Evolutionary conservation across 2,329 filamentous ascomycete species (phyloP).

Genomic region (Nakataea oryzae): DNA sequence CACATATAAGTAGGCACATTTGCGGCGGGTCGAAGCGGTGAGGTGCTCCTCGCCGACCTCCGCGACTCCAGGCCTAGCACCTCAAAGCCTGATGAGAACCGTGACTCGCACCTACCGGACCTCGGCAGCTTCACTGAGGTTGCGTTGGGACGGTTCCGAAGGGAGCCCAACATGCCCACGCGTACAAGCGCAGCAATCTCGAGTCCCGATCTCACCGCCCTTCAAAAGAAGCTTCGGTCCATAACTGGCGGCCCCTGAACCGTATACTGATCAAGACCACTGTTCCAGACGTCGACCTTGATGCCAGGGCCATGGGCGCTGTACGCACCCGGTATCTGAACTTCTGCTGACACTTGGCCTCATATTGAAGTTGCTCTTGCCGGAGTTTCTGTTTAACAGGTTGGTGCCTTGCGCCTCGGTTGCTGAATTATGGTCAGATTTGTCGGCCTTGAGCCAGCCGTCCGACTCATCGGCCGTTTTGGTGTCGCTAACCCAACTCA

Average conservation of each 20-base stretch:
- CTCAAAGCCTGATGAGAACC: neutral
- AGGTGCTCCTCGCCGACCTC: no score
- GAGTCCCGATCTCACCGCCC: neutral
- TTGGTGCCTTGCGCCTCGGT: slow-evolving; percentile 30
- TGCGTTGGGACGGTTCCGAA: neutral
- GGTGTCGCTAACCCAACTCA: no score
- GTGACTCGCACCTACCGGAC: neutral
- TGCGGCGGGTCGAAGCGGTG: neutral
- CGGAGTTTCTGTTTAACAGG: slow-evolving; percentile 14
- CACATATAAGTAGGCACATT: neutral
- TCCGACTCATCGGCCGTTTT: slow-evolving; percentile 27
- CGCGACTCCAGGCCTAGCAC: neutral
- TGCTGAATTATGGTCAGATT: slow-evolving; percentile 33
- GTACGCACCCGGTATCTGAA: slow-evolving; percentile 38
- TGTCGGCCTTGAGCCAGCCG: slow-evolving; percentile 42
- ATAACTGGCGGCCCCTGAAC: slow-evolving; percentile 26
- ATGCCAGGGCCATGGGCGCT: slow-evolving; percentile 34
- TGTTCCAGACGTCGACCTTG: slow-evolving; percentile 32
- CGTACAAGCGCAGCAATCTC: neutral
- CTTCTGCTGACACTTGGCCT: slow-evolving; percentile 27
- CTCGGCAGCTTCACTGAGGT: neutral
- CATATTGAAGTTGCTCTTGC: slow-evolving; percentile 19
- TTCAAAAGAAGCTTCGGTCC: neutral
- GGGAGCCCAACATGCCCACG: neutral
- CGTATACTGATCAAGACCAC: slow-evolving; percentile 20